These are phyloP conservation scores for Moelleriella libera DNA, from an alignment of 2,329 filamentous ascomycete species.

Conservation along the genomic window DNA sequence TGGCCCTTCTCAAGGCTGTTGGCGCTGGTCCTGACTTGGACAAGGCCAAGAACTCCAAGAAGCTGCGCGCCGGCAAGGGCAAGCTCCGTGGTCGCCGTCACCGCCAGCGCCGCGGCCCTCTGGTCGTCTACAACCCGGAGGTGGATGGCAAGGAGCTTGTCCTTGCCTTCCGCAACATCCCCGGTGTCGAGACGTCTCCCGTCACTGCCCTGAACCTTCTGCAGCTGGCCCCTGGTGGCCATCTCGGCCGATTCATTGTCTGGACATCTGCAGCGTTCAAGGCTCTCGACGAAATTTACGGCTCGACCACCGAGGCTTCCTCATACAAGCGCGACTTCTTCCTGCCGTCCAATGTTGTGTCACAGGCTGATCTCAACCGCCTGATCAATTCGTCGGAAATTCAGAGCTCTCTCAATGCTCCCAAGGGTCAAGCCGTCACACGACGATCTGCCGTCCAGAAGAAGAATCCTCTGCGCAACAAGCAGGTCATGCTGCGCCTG, in stretches of 20 bases:
- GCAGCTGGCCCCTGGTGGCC: constrained; percentile 96
- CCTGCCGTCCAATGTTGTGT: constrained; percentile 80
- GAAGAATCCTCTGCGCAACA: constrained; percentile 99
- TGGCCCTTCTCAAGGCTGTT: constrained; percentile 77
- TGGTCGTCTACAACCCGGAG: constrained; percentile 94
- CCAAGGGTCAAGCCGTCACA: constrained; percentile 78
- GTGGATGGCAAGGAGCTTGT: constrained; percentile 90
- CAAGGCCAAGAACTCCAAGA: constrained; percentile 94
- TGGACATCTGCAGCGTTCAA: constrained; percentile 97
- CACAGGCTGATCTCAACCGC: constrained; percentile 89
- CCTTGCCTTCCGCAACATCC: constrained; percentile 95
- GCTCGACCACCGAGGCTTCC: constrained; percentile 76
- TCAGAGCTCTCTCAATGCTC: constrained; percentile 85
- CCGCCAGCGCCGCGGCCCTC: constrained; percentile 93
- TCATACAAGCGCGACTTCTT: constrained; percentile 99
- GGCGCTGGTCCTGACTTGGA: constrained; percentile 83
- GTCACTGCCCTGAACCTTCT: constrained; percentile 95
- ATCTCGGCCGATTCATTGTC: constrained; percentile 97
- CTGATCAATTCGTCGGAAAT: constrained; percentile 99
- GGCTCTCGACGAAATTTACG: constrained; percentile 94
- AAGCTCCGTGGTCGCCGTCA: constrained; percentile 94
- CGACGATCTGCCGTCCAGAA: constrained; percentile 91
- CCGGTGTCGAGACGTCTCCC: constrained; percentile 91
- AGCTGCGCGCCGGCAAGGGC: constrained; percentile 96
- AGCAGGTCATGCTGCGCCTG: constrained; percentile 94